A percentile compares a stretch with the other conserved stretches of the same genome.
Conservation (phyloP, 495 filamentous ascomycete species). For the Xylaria flabelliformis region DNA sequence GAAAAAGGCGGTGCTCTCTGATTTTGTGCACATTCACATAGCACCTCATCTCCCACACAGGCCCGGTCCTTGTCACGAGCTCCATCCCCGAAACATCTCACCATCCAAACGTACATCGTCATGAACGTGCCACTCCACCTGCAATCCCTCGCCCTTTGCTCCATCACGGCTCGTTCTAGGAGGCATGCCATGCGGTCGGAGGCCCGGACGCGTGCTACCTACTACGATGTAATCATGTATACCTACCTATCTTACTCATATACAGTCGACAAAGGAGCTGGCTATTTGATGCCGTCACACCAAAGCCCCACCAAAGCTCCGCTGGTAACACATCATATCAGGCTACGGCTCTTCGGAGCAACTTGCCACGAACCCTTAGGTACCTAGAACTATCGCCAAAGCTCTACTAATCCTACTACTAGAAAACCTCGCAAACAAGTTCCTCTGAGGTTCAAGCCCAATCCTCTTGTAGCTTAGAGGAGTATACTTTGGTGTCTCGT, state of each 20-base stretch:
- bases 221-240: slow-evolving; percentile 20
- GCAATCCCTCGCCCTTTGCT: slow-evolving; percentile 32
- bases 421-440: background rate
- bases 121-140: slow-evolving; percentile 29
- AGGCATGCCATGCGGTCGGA: slow-evolving; percentile 30
- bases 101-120: slow-evolving; percentile 32
- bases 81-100: slow-evolving; percentile 27
- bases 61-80: slow-evolving; percentile 35
- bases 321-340: slow-evolving; percentile 52
- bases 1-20: slow-evolving; percentile 13
- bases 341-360: slow-evolving; percentile 59
- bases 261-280: slow-evolving; percentile 11
- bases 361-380: slow-evolving; percentile 45
- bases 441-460: background rate
- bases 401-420: background rate
- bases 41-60: slow-evolving; percentile 34
- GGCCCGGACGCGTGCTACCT: slow-evolving; percentile 27
- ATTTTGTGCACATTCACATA: slow-evolving; percentile 33
- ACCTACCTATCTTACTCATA: background rate
- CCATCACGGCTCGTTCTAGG: slow-evolving; percentile 39
- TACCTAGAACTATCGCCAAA: slow-evolving; percentile 14
- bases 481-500: background rate
- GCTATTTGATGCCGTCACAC: slow-evolving; percentile 35
- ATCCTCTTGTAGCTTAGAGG: background rate
- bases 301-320: slow-evolving; percentile 36